Evolutionary conservation across 2,329 filamentous ascomycete species (phyloP).

Genomic region (Cladophialophora bantiana): DNA sequence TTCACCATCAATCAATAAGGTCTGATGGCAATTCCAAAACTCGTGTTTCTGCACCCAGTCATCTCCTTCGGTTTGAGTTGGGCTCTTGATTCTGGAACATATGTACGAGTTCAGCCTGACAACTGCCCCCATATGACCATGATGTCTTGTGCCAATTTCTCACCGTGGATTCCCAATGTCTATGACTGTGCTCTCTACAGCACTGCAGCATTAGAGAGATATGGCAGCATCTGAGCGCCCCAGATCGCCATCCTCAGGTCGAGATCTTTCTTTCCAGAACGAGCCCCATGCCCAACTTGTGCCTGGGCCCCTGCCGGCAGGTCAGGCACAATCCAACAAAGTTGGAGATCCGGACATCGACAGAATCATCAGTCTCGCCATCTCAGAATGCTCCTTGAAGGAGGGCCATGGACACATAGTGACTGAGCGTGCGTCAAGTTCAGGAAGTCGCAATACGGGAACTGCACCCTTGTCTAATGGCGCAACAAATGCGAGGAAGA

Average conservation of each 20-base stretch:
- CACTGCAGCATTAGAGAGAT: neutral
- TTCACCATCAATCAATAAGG: neutral
- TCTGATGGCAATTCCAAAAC: neutral
- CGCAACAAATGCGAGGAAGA: neutral
- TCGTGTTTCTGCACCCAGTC: neutral
- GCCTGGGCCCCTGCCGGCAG: neutral
- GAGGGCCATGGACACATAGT: neutral
- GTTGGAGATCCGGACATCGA: neutral
- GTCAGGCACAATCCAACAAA: neutral
- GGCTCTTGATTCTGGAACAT: neutral
- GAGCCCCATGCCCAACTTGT: neutral
- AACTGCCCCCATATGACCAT: neutral
- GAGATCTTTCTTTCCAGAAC: neutral
- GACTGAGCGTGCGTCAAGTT: neutral
- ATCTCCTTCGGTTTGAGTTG: neutral
- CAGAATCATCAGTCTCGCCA: neutral
- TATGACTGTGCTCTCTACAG: neutral
- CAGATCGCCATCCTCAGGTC: constrained; percentile 4
- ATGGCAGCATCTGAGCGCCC: neutral
- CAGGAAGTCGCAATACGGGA: neutral
- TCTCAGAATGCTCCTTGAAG: neutral
- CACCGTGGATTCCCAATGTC: neutral
- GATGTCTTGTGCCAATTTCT: neutral
- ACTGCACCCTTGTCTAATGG: neutral
- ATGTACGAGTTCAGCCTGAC: neutral